Conservation (phyloP, 2,329 filamentous ascomycete genomes). For the Tolypocladium tundrense region DNA sequence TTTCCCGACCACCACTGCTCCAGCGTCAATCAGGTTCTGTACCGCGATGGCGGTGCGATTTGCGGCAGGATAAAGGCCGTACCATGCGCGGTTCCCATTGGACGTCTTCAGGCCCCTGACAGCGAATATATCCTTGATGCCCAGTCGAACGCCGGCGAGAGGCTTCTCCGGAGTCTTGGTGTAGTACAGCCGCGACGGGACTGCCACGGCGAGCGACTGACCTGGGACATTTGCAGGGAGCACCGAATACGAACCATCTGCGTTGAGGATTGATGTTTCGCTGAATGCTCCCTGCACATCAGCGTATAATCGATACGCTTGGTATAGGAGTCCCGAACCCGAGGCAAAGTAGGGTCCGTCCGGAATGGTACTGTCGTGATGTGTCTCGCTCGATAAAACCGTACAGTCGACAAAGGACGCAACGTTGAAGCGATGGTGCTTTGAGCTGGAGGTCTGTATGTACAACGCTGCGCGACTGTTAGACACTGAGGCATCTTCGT, state of each 20-base stretch:
- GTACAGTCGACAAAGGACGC: neutral
- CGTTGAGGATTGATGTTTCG: neutral
- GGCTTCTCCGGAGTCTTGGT: constrained; percentile 36
- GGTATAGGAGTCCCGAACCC: constrained; percentile 3
- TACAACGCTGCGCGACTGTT: neutral
- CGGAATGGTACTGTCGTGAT: neutral
- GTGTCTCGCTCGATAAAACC: neutral
- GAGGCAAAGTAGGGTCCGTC: constrained; percentile 11
- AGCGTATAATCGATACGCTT: constrained; percentile 13
- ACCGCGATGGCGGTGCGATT: constrained; percentile 38
- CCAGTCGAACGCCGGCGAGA: constrained; percentile 44
- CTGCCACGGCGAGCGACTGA: constrained; percentile 19
- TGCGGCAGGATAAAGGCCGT: constrained; percentile 37
- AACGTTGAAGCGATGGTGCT: neutral
- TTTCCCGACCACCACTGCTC: constrained; percentile 39
- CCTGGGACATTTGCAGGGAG: constrained; percentile 6
- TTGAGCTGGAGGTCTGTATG: neutral
- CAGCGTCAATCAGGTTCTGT: constrained; percentile 46
- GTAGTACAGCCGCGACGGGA: constrained; percentile 49
- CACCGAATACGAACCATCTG: constrained; percentile 1
- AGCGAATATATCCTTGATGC: constrained; percentile 50
- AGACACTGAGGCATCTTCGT: neutral
- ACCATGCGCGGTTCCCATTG: constrained; percentile 47
- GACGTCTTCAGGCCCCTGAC: constrained; percentile 41
- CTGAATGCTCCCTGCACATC: constrained; percentile 11